phyloP scores from a whole-genome alignment of 2,329 filamentous ascomycete species.

The Colletotrichum sublineola region DNA sequence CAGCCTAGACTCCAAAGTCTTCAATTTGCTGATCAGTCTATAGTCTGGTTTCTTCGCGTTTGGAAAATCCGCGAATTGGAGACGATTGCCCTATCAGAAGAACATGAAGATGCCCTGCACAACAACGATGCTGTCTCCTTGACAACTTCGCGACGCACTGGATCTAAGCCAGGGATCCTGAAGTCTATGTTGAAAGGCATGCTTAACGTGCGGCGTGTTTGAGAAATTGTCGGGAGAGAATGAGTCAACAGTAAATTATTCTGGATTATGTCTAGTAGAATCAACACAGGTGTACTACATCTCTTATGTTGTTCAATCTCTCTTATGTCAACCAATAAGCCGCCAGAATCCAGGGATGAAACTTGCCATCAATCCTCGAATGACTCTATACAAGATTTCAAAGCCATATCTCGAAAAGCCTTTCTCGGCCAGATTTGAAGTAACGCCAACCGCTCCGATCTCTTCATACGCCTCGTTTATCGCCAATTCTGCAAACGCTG shows the following conservation, averaged over 20 bases:
- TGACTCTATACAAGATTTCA: slow-evolving; percentile 9
- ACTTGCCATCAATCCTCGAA: slow-evolving; percentile 27
- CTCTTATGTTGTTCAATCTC: no score
- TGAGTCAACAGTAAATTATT: not conserved
- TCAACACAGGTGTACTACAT: not conserved
- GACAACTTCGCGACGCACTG: slow-evolving; percentile 23
- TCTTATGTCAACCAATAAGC: not conserved
- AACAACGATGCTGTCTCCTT: slow-evolving; percentile 27
- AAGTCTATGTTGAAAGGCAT: slow-evolving; percentile 17
- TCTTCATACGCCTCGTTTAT: slow-evolving; percentile 13
- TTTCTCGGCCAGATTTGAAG: slow-evolving; percentile 1
- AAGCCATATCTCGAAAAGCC: slow-evolving; percentile 21
- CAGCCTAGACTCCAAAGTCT: fast-evolving
- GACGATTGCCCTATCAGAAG: slow-evolving; percentile 10
- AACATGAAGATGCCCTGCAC: slow-evolving; percentile 13
- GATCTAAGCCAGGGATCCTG: not conserved
- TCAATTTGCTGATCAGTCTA: not conserved
- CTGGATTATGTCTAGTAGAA: not conserved
- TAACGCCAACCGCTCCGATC: slow-evolving; percentile 10
- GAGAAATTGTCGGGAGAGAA: not conserved
- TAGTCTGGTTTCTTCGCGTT: slow-evolving; percentile 42
- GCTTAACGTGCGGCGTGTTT: slow-evolving; percentile 28
- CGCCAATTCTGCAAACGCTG: slow-evolving; percentile 32
- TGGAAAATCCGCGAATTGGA: slow-evolving; percentile 42
- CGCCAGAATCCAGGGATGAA: slow-evolving; percentile 30